Conservation (phyloP, 176 grass and related monocot species). For the Saccharum spontaneum region DNA sequence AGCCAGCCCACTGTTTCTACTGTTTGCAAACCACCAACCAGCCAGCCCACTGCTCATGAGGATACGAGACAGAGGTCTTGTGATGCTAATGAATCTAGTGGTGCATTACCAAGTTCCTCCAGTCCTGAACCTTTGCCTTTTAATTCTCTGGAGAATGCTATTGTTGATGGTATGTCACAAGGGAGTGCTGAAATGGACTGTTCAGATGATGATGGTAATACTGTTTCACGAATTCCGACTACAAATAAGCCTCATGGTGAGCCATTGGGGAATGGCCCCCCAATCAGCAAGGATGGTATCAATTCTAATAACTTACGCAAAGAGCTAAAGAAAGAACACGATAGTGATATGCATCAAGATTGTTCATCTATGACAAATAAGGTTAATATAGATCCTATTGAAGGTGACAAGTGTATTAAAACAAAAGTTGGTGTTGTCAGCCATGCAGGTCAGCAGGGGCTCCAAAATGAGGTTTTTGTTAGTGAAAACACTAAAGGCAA, state of each 20-base stretch:
- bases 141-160: constrained; percentile 18
- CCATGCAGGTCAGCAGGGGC: not conserved
- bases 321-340: constrained; percentile 28
- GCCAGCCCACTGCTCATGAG: not conserved
- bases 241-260: constrained; percentile 20
- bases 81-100: constrained; percentile 2
- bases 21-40: constrained; percentile 29
- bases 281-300: not conserved
- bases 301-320: not conserved
- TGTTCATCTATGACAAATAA: constrained; percentile 37
- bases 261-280: constrained; percentile 1
- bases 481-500: constrained; percentile 30
- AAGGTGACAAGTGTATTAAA: constrained; percentile 17
- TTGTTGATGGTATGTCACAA: constrained; percentile 49
- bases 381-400: not conserved
- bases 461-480: constrained; percentile 8
- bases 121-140: constrained; percentile 23
- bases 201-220: constrained; percentile 48
- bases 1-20: constrained; percentile 10
- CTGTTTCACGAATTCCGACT: constrained; percentile 29
- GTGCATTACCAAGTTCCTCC: constrained; percentile 25
- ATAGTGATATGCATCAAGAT: constrained; percentile 15
- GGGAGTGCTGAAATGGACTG: constrained; percentile 66
- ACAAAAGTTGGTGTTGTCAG: constrained; percentile 4
- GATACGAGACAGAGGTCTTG: constrained; percentile 13